Percentiles rank a stretch among this genome's conserved stretches.
These are phyloP conservation scores for Buddleja alternifolia DNA, from an alignment of 257 asterid genomes.

Conservation along the genomic window DNA sequence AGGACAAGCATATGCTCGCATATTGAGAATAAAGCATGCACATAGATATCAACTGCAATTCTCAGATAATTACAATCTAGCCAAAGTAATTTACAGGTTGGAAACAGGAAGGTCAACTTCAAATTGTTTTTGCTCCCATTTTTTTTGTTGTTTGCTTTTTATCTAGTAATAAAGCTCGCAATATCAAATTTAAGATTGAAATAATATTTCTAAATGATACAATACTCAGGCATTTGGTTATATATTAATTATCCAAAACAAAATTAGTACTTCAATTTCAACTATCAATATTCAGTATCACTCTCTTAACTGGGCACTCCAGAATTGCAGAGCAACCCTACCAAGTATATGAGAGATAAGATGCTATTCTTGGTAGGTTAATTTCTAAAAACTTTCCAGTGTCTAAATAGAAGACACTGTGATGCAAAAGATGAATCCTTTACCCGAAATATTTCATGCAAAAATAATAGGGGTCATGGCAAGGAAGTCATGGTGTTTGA, in stretches of 20 bases:
- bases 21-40: slow-evolving; percentile 1
- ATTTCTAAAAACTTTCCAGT: background rate
- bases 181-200: background rate
- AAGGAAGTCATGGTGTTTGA: too few species aligned
- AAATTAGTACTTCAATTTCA: slow-evolving; percentile 10
- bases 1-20: slow-evolving; percentile 3
- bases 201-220: background rate
- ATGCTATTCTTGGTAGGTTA: slow-evolving; percentile 19
- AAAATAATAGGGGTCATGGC: slow-evolving; percentile 1
- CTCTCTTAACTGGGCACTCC: slow-evolving; percentile 9
- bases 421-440: slow-evolving; percentile 25
- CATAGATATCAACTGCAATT: slow-evolving; percentile 3
- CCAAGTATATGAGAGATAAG: background rate
- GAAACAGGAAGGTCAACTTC: background rate
- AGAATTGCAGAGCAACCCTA: slow-evolving; percentile 21
- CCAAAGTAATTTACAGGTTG: slow-evolving; percentile 19
- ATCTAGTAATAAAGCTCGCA: background rate
- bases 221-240: background rate
- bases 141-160: background rate
- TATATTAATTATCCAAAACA: slow-evolving; percentile 14
- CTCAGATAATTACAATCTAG: slow-evolving; percentile 3
- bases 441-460: slow-evolving; percentile 3
- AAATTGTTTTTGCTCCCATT: background rate
- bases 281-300: background rate
- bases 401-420: background rate